Conservation (phyloP, 352 stramenopile genomes). For the Globisporangium cylindrosporum region DNA sequence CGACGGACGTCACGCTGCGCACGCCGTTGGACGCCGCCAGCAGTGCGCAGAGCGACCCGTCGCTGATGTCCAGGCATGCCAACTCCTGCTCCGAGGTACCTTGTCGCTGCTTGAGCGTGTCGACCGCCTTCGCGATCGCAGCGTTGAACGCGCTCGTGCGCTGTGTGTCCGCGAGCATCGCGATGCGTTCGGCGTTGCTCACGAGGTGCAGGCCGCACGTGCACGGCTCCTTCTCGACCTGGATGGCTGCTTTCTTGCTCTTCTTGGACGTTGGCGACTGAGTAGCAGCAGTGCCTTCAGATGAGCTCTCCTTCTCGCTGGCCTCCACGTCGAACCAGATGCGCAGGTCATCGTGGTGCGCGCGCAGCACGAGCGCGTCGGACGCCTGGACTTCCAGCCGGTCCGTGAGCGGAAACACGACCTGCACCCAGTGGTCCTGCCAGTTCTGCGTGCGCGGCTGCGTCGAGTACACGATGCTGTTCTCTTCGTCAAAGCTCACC, state of each 20-base stretch:
- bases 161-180: slow-evolving; percentile 59
- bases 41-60: slow-evolving; percentile 65
- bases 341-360: slow-evolving; percentile 72
- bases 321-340: slow-evolving; percentile 71
- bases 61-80: slow-evolving; percentile 69
- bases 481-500: slow-evolving; percentile 54
- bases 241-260: slow-evolving; percentile 20
- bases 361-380: slow-evolving; percentile 40
- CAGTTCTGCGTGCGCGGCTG: slow-evolving; percentile 63
- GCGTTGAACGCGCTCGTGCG: slow-evolving; percentile 35
- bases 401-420: slow-evolving; percentile 61
- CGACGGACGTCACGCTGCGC: slow-evolving; percentile 60
- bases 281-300: not conserved
- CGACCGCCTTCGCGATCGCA: slow-evolving; percentile 39
- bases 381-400: slow-evolving; percentile 19
- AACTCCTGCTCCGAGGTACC: slow-evolving; percentile 15
- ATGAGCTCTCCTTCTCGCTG: slow-evolving; percentile 5
- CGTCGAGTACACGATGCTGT: slow-evolving; percentile 66
- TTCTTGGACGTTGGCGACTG: slow-evolving; percentile 28
- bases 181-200: slow-evolving; percentile 74
- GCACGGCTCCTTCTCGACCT: slow-evolving; percentile 52
- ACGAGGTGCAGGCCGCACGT: slow-evolving; percentile 75
- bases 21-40: slow-evolving; percentile 52
- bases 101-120: slow-evolving; percentile 4
- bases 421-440: slow-evolving; percentile 84